A percentile compares a stretch with the other conserved stretches of the same genome.
Evolutionary conservation across 129 eudicot species (phyloP).

Genomic region (Flaveria brownii): DNA sequence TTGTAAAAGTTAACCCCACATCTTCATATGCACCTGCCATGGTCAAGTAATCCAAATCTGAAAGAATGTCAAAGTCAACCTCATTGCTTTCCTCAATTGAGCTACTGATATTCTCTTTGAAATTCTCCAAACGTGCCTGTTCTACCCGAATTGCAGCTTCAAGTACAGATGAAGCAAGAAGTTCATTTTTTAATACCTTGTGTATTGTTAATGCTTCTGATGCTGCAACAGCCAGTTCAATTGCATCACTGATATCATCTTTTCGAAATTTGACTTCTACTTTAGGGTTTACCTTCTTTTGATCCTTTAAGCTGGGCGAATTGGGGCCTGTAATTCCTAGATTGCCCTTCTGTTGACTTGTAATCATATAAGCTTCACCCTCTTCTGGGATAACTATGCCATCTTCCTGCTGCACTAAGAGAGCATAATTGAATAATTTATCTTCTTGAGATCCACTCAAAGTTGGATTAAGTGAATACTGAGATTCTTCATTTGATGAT

Average conservation of each 20-base stretch:
- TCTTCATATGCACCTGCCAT: slow-evolving; percentile 79
- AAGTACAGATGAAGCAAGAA: slow-evolving; percentile 53
- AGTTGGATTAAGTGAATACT: slow-evolving; percentile 18
- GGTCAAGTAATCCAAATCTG: slow-evolving; percentile 62
- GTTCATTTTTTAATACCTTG: slow-evolving; percentile 44
- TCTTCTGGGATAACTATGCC: slow-evolving; percentile 19
- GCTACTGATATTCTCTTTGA: slow-evolving; percentile 22
- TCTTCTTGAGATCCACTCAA: slow-evolving; percentile 39
- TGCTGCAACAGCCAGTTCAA: slow-evolving; percentile 81
- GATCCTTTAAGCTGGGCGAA: slow-evolving; percentile 23
- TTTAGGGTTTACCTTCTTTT: slow-evolving; percentile 33
- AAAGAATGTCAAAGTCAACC: slow-evolving; percentile 50
- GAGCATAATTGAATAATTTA: slow-evolving; percentile 18
- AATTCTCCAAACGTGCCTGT: slow-evolving; percentile 67
- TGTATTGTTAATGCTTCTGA: slow-evolving; percentile 78
- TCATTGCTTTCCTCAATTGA: slow-evolving; percentile 32
- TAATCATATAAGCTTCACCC: slow-evolving; percentile 22
- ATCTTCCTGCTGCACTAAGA: slow-evolving; percentile 18
- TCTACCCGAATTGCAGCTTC: slow-evolving; percentile 79
- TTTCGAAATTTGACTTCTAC: slow-evolving; percentile 31
- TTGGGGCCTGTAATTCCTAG: slow-evolving; percentile 12
- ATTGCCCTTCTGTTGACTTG: slow-evolving; percentile 36
- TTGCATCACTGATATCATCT: slow-evolving; percentile 46
- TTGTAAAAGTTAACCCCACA: slow-evolving; percentile 50
- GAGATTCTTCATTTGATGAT: slow-evolving; percentile 44